Evolutionary conservation across 805 yeast genomes (phyloP).

Genomic region (Metschnikowia continentalis): DNA sequence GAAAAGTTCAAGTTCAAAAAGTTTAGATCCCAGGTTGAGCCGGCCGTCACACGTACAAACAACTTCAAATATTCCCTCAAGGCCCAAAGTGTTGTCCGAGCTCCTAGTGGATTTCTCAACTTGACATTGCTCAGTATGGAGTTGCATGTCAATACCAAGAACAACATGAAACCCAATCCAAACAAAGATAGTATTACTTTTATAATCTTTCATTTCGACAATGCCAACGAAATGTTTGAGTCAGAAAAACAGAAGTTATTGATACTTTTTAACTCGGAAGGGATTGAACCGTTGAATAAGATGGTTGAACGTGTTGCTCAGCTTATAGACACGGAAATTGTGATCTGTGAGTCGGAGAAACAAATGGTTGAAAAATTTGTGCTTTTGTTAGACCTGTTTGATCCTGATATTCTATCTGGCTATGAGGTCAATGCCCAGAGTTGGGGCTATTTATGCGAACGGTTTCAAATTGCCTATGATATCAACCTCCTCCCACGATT

Average conservation of each 20-base stretch:
- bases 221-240: constrained; percentile 22
- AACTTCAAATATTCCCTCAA: constrained; percentile 38
- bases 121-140: constrained; percentile 65
- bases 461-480: constrained; percentile 45
- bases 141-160: constrained; percentile 57
- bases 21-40: constrained; percentile 49
- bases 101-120: constrained; percentile 39
- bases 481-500: constrained; percentile 55
- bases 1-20: constrained; percentile 12
- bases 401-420: constrained; percentile 87
- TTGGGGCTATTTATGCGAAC: constrained; percentile 85
- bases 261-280: constrained; percentile 7
- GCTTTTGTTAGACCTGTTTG: constrained; percentile 54
- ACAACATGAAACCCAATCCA: constrained; percentile 58
- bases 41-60: constrained; percentile 38
- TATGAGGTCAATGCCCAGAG: constrained; percentile 76
- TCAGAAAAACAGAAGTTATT: constrained; percentile 7
- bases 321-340: constrained; percentile 1
- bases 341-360: constrained; percentile 39
- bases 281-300: not conserved
- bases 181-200: constrained; percentile 50
- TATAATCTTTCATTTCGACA: constrained; percentile 62
- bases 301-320: constrained; percentile 5
- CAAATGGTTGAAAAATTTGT: constrained; percentile 56
- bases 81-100: constrained; percentile 28